Evolutionary conservation across 148 eudicot genomes (phyloP).

Genomic region (Persicaria tinctoria): DNA sequence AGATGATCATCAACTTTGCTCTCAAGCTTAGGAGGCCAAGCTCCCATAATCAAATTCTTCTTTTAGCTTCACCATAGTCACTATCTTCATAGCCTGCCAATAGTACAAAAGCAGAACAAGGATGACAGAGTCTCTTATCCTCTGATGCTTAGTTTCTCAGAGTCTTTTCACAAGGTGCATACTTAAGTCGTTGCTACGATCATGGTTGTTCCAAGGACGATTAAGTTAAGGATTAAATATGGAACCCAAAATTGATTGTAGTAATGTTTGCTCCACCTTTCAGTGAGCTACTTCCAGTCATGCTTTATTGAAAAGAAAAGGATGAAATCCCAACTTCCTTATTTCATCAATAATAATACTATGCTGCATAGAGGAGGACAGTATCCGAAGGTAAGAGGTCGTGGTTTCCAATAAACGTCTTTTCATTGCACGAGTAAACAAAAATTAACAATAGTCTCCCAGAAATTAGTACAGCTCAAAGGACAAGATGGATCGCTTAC

Average conservation of each 20-base stretch:
- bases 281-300: not conserved
- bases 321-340: not conserved
- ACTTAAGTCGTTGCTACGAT: not conserved
- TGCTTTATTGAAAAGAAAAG: not conserved
- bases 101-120: not conserved
- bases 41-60: constrained; percentile 97
- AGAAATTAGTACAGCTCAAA: not conserved
- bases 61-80: constrained; percentile 77
- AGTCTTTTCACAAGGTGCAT: not conserved
- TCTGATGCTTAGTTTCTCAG: not conserved
- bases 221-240: too few species aligned
- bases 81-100: constrained; percentile 86
- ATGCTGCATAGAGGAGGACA: too few species aligned
- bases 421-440: too few species aligned
- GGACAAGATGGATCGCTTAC: constrained; percentile 31
- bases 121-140: not conserved
- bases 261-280: not conserved
- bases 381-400: too few species aligned
- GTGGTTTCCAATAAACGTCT: too few species aligned
- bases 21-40: constrained; percentile 79
- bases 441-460: too few species aligned
- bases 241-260: too few species aligned
- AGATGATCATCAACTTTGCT: constrained; percentile 60
- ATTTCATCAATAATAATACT: too few species aligned
- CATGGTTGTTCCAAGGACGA: not conserved